Evolutionary conservation across 1,139 yeast species (phyloP), one percentile per base, ranked within the genome.

Genomic region (Casaregolazyma lundiana): DNA sequence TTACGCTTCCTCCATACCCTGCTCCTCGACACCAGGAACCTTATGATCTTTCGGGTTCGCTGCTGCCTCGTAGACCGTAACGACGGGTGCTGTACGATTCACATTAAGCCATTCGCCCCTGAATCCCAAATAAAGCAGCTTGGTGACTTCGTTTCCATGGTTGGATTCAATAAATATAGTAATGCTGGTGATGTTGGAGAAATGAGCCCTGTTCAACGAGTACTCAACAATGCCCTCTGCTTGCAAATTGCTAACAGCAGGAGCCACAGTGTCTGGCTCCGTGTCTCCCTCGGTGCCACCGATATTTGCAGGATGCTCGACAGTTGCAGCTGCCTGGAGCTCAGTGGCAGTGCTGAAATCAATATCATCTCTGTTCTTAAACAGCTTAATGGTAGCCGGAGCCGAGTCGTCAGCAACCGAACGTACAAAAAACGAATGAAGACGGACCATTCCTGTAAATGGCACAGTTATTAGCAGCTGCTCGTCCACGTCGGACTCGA

Each of bases 21-120:
- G 38, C 32, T 41, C 42, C 16, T 39, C 50, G 22, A 43, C 35
- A 3, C 59, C 62, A 18, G 54, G 78, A 68, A 56, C 65, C 59
- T 81, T 81, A 65, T 90, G 97, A 62, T 90, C 97, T 2, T 84
- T 79, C 0, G 96, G 96, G 61, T 89, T 89, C 5, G 97, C 94
- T 1, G 96, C 95, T 51, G 89, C 79, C 64, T 90, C 97, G 64
- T 90, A 90, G 21, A 84, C 61, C 0, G 95, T 74, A 17, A 84
- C 75, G 16, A 86, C 80, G 0, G 95, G 95, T 49, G 78, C 87
- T 56, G 73, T 77, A 44, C 71, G 67, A 51, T 81, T 65, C 47
- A 78, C 51, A 41, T 51, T 79, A 3, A 82, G 75, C 62, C 73
- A 81, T 54, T 85, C 94, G 0, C 97, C 97, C 45, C 97, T 70